Evolutionary conservation across 2,329 filamentous ascomycete genomes (phyloP), one percentile per base, ranked within the genome.

Genomic region (Fusarium sp.): DNA sequence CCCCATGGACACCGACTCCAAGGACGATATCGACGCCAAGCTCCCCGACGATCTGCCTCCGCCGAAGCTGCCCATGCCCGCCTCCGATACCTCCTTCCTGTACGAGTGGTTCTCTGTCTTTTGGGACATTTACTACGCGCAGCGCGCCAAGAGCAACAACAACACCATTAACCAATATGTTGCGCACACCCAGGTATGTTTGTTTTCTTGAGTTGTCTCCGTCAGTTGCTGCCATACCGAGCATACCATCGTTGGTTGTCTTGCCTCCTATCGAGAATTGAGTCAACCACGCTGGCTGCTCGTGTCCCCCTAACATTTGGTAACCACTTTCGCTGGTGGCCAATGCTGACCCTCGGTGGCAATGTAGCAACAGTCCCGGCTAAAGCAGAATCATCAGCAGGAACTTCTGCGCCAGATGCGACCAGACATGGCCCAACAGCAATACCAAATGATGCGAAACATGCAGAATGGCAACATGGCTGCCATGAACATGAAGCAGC

Each of bases 101-200:
- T 93, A 95, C 77, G 97, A 98, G 80, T 99, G 97, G 97, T 99
- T 97, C 86, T 94, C 92, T 80, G 89, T 98, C 62, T 99, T 99
- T 83, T 98, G 95, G 95, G 97, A 99, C 79, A 95, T 98, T 77
- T 97, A 94, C 84, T 91, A 91, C 80, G 94, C 95, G 65, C 94
- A 96, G 81, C 93, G 94, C 79, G 90, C 88, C 79, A 92, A 91
- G 82, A 90, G 89, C 64, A 88, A 88, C 65, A 91, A 87, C 80
- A 83, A 86, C 30, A 89, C 89, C 69, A 92, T 94, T 56, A 89
- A 89, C 72, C 91, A 94, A 85, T 98, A 97, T 82, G 90, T 97
- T 67, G 85, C 89, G 69, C 94, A 97, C 80, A 95, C 93, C 72
- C 94, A 97, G 89, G 95, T 61, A 62, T 57, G 52, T 9, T 57